Percentiles rank a stretch among this genome's conserved stretches.
phyloP scores from a whole-genome alignment of 1,284 basidiomycete genomes.

The Puccinia novopanici region DNA sequence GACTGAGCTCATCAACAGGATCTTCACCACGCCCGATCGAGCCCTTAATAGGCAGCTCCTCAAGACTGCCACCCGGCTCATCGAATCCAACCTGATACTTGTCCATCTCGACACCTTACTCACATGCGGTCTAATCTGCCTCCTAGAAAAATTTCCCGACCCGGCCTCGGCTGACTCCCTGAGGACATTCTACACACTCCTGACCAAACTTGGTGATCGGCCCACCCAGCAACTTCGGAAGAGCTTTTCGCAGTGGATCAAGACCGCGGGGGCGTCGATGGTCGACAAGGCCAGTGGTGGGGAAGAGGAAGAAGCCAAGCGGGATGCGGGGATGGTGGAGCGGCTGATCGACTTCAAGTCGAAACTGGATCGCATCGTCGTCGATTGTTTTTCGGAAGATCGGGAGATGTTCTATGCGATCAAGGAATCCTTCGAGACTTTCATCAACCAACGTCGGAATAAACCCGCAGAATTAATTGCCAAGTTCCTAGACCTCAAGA shows the following conservation, averaged over 20 bases:
- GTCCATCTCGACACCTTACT: conserved; percentile 27
- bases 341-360: conserved; percentile 27
- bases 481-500: conserved; percentile 79
- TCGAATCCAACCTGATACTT: conserved; percentile 26
- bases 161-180: conserved; percentile 5
- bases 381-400: conserved; percentile 51
- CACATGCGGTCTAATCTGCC: not conserved
- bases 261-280: not conserved
- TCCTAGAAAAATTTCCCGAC: conserved; percentile 28
- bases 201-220: conserved; percentile 7
- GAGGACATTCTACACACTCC: not conserved
- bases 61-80: not conserved
- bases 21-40: conserved; percentile 35
- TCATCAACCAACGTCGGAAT: conserved; percentile 77
- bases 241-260: conserved; percentile 20
- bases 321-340: conserved; percentile 28
- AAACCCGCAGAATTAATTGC: conserved; percentile 95
- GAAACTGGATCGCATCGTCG: conserved; percentile 23
- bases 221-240: not conserved
- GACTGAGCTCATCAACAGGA: conserved; percentile 12
- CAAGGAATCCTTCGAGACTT: conserved; percentile 74
- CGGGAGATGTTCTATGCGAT: conserved; percentile 60
- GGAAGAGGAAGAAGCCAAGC: conserved; percentile 8
- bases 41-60: conserved; percentile 8
- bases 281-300: not conserved